Evolutionary conservation across 2,329 filamentous ascomycete genomes (phyloP), one percentile per base, ranked within the genome.

Genomic region (Exophiala mesophila): DNA sequence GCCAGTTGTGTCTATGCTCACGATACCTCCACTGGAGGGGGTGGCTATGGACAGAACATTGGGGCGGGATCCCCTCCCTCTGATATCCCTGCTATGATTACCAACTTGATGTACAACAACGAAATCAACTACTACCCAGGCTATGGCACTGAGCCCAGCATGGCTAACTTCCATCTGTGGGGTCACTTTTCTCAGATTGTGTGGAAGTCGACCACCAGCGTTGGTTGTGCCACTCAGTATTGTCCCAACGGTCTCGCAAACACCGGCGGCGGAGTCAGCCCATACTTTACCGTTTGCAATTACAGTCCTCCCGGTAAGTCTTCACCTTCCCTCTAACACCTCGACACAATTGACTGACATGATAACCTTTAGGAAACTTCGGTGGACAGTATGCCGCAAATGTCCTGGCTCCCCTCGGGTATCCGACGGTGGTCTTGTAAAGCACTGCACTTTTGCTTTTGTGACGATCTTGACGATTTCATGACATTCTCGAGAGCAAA

Each of bases 41-140:
- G 78, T 41, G 72, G 75, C 32, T 94, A 92, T 60, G 92, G 92
- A 51, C 92, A 98, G 71, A 98, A 97, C 76, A 82, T 97, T 45
- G 90, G 86, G 59, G 81, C 82, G 47, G 72, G 82, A 53, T 73
- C 77, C 47, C 59, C 65, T 2, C 62, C 68, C n/a, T 66, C 63
- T 47, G 75, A 80, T 34, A 72, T 86, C 50, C 78, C 79, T 40
- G 71, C 76, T 51, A 80, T 83, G 54, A 81, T 90, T 60, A 86
- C 81, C 58, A 77, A 90, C 62, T 73, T 83, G 68, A 96, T 92
- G 87, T 96, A 96, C 77, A 87, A 92, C 63, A 77, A 77, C 57
- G 88, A 95, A 66, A 70, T 84, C 56, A 60, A 61, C 50, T 67
- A 67, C 57, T 81, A 74, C 65, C 73, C 73, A 45, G 57, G 60